These are phyloP conservation scores for Oldenlandia corymbosa DNA, from an alignment of 257 asterid genomes.

Conservation along the genomic window DNA sequence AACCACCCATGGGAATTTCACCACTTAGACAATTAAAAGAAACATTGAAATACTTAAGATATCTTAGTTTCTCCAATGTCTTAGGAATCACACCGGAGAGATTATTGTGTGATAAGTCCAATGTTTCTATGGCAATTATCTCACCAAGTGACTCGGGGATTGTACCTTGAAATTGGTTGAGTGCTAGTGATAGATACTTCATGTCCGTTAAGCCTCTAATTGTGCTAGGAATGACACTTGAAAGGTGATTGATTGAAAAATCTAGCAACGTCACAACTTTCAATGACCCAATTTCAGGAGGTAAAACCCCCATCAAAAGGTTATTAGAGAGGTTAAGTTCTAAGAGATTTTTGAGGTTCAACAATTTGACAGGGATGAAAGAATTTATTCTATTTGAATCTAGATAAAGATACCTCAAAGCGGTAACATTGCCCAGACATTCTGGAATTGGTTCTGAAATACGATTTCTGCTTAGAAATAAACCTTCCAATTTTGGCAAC, in stretches of 20 bases:
- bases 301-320: neutral
- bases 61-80: neutral
- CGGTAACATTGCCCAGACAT: constrained; percentile 14
- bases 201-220: constrained; percentile 6
- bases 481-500: neutral
- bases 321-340: neutral
- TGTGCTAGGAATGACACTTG: constrained; percentile 8
- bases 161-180: neutral
- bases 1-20: neutral
- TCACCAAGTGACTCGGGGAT: neutral
- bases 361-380: constrained; percentile 7
- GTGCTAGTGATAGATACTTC: neutral
- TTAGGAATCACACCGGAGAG: neutral
- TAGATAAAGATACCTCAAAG: constrained; percentile 9
- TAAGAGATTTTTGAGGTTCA: constrained; percentile 11
- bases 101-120: neutral
- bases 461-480: neutral
- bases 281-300: constrained; percentile 3
- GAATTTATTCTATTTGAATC: constrained; percentile 11
- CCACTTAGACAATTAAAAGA: neutral
- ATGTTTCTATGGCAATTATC: neutral
- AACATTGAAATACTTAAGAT: neutral
- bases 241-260: constrained; percentile 12
- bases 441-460: constrained; percentile 14
- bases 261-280: neutral